Percentiles rank a stretch among this genome's conserved stretches.
Evolutionary conservation across 345 rosid genomes (phyloP).

Genomic region (Aethionema arabicum): DNA sequence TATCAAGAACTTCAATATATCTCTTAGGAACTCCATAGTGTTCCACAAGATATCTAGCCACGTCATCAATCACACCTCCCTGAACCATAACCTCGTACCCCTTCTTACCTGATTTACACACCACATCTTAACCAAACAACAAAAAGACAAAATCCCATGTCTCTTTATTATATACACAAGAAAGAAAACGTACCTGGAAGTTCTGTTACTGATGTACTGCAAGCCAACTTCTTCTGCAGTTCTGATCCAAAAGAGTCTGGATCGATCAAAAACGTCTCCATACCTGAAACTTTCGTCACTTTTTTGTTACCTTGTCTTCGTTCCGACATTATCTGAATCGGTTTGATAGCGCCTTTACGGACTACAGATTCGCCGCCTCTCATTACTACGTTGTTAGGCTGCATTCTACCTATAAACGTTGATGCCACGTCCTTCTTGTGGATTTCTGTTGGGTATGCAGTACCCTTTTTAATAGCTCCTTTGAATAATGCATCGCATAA

Average conservation of each 20-base stretch:
- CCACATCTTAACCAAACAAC: not conserved
- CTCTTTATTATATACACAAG: not conserved
- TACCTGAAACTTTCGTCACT: conserved; percentile 76
- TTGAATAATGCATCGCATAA: conserved; percentile 87
- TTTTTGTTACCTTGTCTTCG: conserved; percentile 94
- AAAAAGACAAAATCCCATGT: conserved; percentile 10
- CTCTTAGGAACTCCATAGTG: conserved; percentile 84
- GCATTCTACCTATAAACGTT: conserved; percentile 77
- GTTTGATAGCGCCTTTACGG: conserved; percentile 75
- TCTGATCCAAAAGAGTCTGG: conserved; percentile 91
- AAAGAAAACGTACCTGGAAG: conserved; percentile 53
- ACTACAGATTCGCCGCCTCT: conserved; percentile 75
- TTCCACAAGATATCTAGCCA: conserved; percentile 78
- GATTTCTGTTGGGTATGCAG: conserved; percentile 81
- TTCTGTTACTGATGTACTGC: conserved; percentile 83
- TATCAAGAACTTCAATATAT: conserved; percentile 88
- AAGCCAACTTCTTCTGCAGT: conserved; percentile 96
- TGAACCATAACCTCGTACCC: conserved; percentile 87
- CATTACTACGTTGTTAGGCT: conserved; percentile 65
- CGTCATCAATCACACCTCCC: conserved; percentile 87
- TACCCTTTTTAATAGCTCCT: conserved; percentile 94
- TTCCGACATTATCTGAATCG: conserved; percentile 85
- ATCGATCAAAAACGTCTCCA: conserved; percentile 74
- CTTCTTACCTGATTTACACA: conserved; percentile 65
- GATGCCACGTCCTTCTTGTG: conserved; percentile 80